Evolutionary conservation across 2,329 filamentous ascomycete species (phyloP), one percentile per base, ranked within the genome.

Genomic region (Pseudocercospora pini-densiflorae): DNA sequence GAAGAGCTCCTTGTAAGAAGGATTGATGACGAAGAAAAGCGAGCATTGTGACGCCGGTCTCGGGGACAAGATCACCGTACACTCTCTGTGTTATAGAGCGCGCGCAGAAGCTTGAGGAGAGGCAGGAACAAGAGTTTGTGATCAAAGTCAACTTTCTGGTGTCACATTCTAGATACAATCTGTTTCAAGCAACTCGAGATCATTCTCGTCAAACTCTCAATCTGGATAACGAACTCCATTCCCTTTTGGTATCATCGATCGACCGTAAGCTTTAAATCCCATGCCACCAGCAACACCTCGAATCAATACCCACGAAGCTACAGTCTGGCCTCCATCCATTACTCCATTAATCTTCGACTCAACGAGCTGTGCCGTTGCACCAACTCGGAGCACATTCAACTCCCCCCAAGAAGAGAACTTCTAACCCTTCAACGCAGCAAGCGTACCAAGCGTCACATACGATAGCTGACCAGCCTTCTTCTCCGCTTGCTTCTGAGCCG

Each of bases 401-500:
- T 12, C 16, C 27, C 3, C 24, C 16, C 49, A 14, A 21, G 12
- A 6, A 53, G 9, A 58, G 19, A 21, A 21, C 9, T 16, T 19
- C 23, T 23, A 43, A 53, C 58, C 66, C 40, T 64, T 65, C 58
- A 67, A 61, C 6, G 61, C 64, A 14, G 53, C 57, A 12, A 63
- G 24, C 29, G 59, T 54, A 21, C 43, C 67, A 45, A 69, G 31
- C 29, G 62, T 67, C 45, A 61, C 64, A 55, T 40, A 67, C 45
- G 45, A 47, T 16, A 61, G 53, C 54, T 64, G 58, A 12, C 47
- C 55, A n/a, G 40, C 33, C 55, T 43, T 64, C 59, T 33, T 62
- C 45, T 58, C 64, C 12, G 47, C 53, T 29, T 67, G 64, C 60
- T 66, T 67, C 62, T 69, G 59, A 12, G 53, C 54, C n/a, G 64